Conservation (phyloP, 306 rosid species). For the Pyrus betulifolia region DNA sequence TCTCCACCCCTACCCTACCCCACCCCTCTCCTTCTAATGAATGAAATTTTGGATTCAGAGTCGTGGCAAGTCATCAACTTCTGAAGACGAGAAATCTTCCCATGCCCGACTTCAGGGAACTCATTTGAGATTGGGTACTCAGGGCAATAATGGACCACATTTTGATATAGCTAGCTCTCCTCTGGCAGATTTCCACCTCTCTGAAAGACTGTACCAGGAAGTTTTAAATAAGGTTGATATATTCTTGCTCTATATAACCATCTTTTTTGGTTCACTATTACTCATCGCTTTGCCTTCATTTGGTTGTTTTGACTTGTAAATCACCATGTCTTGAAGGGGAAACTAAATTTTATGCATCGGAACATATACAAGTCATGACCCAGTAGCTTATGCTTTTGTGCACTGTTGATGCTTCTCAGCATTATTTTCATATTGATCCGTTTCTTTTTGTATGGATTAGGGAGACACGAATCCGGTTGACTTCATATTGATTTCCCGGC, state of each 20-base stretch:
- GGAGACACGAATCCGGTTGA: constrained; percentile 61
- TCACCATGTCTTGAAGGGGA: neutral
- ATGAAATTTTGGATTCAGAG: constrained; percentile 41
- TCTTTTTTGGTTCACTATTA: neutral
- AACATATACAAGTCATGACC: neutral
- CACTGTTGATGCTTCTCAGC: neutral
- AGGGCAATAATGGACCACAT: constrained; percentile 37
- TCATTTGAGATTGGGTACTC: constrained; percentile 55
- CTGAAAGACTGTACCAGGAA: constrained; percentile 72
- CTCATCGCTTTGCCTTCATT: neutral
- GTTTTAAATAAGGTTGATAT: constrained; percentile 43
- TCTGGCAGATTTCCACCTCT: constrained; percentile 63
- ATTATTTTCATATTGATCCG: neutral
- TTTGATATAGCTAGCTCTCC: constrained; percentile 56
- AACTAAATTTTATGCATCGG: neutral
- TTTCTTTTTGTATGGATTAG: constrained; percentile 32
- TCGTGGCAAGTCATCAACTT: constrained; percentile 26
- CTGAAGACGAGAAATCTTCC: constrained; percentile 41
- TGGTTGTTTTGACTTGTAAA: neutral
- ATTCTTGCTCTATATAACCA: constrained; percentile 3
- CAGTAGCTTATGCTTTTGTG: neutral
- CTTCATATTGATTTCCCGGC: constrained; percentile 69
- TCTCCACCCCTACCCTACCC: neutral
- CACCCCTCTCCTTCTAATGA: constrained; percentile 4
- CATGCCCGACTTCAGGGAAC: constrained; percentile 22